Evolutionary conservation across 1,284 basidiomycete species (phyloP).

Genomic region (Trichosporon sp.): DNA sequence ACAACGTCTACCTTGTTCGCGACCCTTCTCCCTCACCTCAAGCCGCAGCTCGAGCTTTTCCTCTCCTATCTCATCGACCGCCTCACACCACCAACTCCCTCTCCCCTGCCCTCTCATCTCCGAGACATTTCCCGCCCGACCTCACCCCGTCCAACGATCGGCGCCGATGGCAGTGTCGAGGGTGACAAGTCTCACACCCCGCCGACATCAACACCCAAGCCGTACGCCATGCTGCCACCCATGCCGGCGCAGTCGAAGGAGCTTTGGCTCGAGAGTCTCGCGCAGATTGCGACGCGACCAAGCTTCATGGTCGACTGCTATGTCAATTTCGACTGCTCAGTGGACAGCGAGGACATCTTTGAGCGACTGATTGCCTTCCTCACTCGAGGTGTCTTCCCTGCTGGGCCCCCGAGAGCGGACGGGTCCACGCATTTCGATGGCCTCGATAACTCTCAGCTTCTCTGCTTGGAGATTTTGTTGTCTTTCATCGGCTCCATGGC

Average conservation of each 20-base stretch:
- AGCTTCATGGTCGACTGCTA: slow-evolving; percentile 91
- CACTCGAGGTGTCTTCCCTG: slow-evolving; percentile 75
- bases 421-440: slow-evolving; percentile 52
- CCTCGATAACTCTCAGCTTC: slow-evolving; percentile 69
- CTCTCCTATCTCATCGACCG: slow-evolving; percentile 89
- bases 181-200: slow-evolving; percentile 15
- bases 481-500: slow-evolving; percentile 85
- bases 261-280: slow-evolving; percentile 81
- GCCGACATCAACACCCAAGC: slow-evolving; percentile 29
- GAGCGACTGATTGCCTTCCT: slow-evolving; percentile 86
- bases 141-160: slow-evolving; percentile 48
- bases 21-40: slow-evolving; percentile 78
- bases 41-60: slow-evolving; percentile 95
- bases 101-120: slow-evolving; percentile 32
- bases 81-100: slow-evolving; percentile 58
- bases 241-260: slow-evolving; percentile 85
- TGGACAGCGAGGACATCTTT: slow-evolving; percentile 93
- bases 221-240: slow-evolving; percentile 50
- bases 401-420: slow-evolving; percentile 38
- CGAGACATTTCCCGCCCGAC: slow-evolving; percentile 51
- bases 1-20: slow-evolving; percentile 84
- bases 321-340: slow-evolving; percentile 94
- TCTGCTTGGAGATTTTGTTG: slow-evolving; percentile 83
- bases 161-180: slow-evolving; percentile 16
- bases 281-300: slow-evolving; percentile 65